phyloP scores from a whole-genome alignment of 2,329 filamentous ascomycete species.

The Alternaria sp. region DNA sequence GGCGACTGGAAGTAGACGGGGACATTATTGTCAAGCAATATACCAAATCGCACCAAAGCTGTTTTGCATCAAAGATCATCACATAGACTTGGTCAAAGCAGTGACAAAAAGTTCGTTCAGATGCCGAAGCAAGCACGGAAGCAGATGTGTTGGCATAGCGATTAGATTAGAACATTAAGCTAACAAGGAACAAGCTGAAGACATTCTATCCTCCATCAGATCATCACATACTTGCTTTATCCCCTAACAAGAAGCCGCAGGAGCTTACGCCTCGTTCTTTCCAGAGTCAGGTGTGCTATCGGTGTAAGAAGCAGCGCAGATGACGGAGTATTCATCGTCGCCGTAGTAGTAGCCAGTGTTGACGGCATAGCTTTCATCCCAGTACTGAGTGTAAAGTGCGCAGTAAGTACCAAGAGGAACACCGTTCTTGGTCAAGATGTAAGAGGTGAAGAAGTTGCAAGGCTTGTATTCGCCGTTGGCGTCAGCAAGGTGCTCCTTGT shows the following conservation, averaged over 20 bases:
- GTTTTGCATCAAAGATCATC: background rate
- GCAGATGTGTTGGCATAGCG: background rate
- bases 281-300: constrained; percentile 12
- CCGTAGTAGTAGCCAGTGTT: constrained; percentile 33
- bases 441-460: constrained; percentile 50
- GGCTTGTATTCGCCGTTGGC: constrained; percentile 37
- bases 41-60: background rate
- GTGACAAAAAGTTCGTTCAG: background rate
- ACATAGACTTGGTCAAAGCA: background rate
- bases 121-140: background rate
- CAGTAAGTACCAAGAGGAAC: constrained; percentile 49
- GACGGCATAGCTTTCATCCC: constrained; percentile 20
- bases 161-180: background rate
- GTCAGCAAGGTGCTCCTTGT: constrained; percentile 34
- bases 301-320: constrained; percentile 11
- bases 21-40: background rate
- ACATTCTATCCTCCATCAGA: background rate
- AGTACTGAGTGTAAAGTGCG: constrained; percentile 30
- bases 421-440: constrained; percentile 45
- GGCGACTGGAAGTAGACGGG: background rate
- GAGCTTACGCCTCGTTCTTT: background rate
- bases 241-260: background rate
- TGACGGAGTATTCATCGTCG: constrained; percentile 3
- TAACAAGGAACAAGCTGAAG: background rate
- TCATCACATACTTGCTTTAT: background rate